A percentile compares a stretch with the other conserved stretches of the same genome.
Evolutionary conservation across 441 rosid genomes (phyloP).

Genomic region (Eruca vesicaria): DNA sequence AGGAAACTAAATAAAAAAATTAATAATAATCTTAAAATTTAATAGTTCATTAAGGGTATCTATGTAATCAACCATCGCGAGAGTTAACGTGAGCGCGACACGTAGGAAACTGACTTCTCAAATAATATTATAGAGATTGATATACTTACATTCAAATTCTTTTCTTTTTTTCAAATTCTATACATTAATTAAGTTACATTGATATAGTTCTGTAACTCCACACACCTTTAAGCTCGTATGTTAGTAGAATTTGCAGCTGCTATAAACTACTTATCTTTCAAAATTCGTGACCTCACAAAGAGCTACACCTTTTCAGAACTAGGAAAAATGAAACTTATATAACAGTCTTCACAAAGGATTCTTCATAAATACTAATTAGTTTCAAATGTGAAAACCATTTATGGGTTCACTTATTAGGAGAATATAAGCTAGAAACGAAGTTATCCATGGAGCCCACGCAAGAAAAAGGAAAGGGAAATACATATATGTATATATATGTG

Average conservation of each 20-base stretch:
- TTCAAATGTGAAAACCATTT: slow-evolving; percentile 20
- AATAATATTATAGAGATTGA: too few species aligned
- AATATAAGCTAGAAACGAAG: slow-evolving; percentile 26
- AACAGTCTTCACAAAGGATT: slow-evolving; percentile 22
- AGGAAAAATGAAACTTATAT: slow-evolving; percentile 22
- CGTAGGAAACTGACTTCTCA: too few species aligned
- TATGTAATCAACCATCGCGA: too few species aligned
- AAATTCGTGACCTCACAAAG: slow-evolving; percentile 24
- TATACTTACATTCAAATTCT: too few species aligned
- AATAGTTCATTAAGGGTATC: too few species aligned
- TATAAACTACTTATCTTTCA: neutral
- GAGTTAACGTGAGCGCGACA: too few species aligned
- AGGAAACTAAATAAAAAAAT: too few species aligned
- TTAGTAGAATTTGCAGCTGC: neutral
- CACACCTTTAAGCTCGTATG: neutral
- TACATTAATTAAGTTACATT: neutral
- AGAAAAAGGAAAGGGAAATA: slow-evolving; percentile 16
- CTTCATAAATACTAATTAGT: slow-evolving; percentile 17
- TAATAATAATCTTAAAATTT: too few species aligned
- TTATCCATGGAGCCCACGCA: slow-evolving; percentile 23
- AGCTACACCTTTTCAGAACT: slow-evolving; percentile 28
- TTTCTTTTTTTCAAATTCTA: neutral
- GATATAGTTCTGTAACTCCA: neutral
- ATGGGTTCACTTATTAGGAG: slow-evolving; percentile 33
- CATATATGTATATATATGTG: slow-evolving; percentile 8